Percentiles rank a stretch among this genome's conserved stretches.
Evolutionary conservation across 176 grass and related monocot species (phyloP).

Genomic region (Avena atlantica): DNA sequence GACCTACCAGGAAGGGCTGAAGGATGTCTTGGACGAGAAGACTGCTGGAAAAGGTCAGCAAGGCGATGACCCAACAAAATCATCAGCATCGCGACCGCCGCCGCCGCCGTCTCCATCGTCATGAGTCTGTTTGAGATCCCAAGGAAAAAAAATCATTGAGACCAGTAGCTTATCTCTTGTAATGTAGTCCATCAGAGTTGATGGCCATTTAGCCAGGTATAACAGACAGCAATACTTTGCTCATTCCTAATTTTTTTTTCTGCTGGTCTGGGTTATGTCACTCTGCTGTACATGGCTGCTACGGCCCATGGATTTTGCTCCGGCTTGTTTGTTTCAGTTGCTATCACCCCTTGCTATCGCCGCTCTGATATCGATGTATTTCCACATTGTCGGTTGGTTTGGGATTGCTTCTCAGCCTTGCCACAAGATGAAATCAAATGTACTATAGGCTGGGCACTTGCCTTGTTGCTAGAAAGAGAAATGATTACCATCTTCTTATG

Average conservation of each 20-base stretch:
- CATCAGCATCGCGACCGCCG: background rate
- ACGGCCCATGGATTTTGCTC: background rate
- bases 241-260: background rate
- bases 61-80: background rate
- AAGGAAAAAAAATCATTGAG: background rate
- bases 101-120: background rate
- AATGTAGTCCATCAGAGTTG: background rate
- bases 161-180: background rate
- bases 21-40: constrained; percentile 44
- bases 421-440: background rate
- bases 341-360: background rate
- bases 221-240: background rate
- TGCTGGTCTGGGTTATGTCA: background rate
- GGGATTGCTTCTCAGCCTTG: background rate
- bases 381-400: background rate
- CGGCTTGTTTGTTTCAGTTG: background rate
- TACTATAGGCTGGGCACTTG: background rate
- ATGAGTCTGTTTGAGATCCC: background rate
- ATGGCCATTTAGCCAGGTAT: background rate
- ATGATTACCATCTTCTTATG: background rate
- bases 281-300: background rate
- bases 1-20: constrained; percentile 46
- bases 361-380: background rate
- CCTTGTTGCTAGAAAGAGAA: background rate
- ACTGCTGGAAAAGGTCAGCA: background rate